Evolutionary conservation across 495 filamentous ascomycete genomes (phyloP).

Genomic region (Podospora comata): DNA sequence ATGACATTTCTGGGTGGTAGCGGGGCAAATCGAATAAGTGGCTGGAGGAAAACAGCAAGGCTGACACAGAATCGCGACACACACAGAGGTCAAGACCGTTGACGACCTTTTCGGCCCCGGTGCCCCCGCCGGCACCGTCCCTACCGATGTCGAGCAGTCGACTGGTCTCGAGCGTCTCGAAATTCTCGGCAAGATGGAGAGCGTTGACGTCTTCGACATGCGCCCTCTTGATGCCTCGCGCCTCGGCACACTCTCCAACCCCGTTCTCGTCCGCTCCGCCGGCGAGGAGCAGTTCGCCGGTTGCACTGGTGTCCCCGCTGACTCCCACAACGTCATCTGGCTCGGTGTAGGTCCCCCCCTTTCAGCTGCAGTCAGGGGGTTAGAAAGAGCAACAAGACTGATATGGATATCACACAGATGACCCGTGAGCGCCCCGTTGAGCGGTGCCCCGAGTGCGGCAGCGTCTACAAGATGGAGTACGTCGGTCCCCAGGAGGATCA

Average conservation of each 20-base stretch:
- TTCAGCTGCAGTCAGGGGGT: not conserved
- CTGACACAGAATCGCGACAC: constrained; percentile 19
- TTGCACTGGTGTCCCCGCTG: constrained; percentile 90
- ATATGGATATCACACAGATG: constrained; percentile 51
- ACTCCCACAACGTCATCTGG: constrained; percentile 89
- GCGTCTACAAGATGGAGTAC: constrained; percentile 95
- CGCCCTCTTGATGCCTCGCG: constrained; percentile 84
- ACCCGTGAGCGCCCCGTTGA: constrained; percentile 85
- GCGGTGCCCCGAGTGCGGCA: constrained; percentile 94
- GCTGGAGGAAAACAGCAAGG: constrained; percentile 5
- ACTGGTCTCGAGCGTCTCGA: constrained; percentile 98
- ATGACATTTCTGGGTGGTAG: not conserved
- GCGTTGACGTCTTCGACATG: constrained; percentile 98
- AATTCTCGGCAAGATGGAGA: constrained; percentile 98
- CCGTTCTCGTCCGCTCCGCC: constrained; percentile 81
- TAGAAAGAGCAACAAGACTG: not conserved
- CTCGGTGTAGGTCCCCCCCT: constrained; percentile 61
- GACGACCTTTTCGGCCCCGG: constrained; percentile 82
- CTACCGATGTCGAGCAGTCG: constrained; percentile 88
- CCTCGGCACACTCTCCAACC: constrained; percentile 73
- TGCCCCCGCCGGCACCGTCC: constrained; percentile 75
- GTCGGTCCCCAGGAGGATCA: constrained; percentile 72
- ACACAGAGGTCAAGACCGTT: constrained; percentile 74
- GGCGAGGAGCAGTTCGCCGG: constrained; percentile 96
- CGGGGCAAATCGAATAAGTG: not conserved